phyloP scores from a whole-genome alignment of 2,329 filamentous ascomycete genomes.

The Scytalidium lignicola region DNA sequence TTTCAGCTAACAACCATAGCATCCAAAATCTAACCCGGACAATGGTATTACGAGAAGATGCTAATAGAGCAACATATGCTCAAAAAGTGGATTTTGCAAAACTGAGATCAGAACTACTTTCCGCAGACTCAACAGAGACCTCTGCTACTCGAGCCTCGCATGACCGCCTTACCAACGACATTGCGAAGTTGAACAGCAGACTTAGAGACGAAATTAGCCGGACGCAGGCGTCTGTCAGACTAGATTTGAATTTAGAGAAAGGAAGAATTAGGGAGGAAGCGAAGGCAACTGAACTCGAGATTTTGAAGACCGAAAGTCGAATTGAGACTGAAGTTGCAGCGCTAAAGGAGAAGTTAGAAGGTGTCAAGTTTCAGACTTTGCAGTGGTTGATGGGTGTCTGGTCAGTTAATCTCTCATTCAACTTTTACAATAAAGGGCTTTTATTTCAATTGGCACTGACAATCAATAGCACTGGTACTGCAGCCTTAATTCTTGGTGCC shows the following conservation, averaged over 20 bases:
- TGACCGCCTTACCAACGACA: slow-evolving; percentile 88
- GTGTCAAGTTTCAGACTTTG: slow-evolving; percentile 95
- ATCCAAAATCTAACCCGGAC: slow-evolving; percentile 97
- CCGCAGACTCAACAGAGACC: slow-evolving; percentile 85
- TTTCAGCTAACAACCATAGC: slow-evolving; percentile 35
- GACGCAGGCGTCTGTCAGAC: slow-evolving; percentile 84
- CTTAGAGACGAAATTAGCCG: slow-evolving; percentile 90
- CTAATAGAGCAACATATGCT: slow-evolving; percentile 72
- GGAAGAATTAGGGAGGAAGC: slow-evolving; percentile 94
- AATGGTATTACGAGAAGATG: slow-evolving; percentile 95
- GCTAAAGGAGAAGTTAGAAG: slow-evolving; percentile 85
- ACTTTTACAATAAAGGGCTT: not conserved
- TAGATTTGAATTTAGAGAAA: slow-evolving; percentile 95
- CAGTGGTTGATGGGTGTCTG: slow-evolving; percentile 93
- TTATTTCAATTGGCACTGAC: slow-evolving; percentile 9
- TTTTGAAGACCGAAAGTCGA: slow-evolving; percentile 97
- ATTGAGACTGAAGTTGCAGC: slow-evolving; percentile 97
- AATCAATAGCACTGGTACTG: slow-evolving; percentile 36
- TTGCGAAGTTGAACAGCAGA: slow-evolving; percentile 86
- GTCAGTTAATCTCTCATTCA: slow-evolving; percentile 23
- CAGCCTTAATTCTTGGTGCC: slow-evolving; percentile 62
- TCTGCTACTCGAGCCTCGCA: slow-evolving; percentile 84
- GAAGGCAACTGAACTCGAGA: slow-evolving; percentile 92
- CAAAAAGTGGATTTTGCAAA: slow-evolving; percentile 98
- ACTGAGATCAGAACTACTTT: slow-evolving; percentile 87